Evolutionary conservation across 768 basidiomycete genomes (phyloP).

Genomic region (Piloderma croceum): DNA sequence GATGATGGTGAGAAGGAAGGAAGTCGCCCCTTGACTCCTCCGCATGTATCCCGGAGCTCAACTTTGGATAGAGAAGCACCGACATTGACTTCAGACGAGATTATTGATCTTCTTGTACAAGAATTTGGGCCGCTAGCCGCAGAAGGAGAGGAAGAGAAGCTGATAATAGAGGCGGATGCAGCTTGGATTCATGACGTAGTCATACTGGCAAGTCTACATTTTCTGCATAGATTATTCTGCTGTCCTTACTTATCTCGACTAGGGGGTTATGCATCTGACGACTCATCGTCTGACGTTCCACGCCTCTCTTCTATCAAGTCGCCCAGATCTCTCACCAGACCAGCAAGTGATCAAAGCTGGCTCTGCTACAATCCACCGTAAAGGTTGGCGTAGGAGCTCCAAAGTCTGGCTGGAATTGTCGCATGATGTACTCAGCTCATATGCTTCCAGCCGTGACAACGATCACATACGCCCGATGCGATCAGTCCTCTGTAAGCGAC

Average conservation of each 20-base stretch:
- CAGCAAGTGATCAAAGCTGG: conserved; percentile 44
- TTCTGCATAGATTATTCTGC: no score
- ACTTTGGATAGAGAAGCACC: conserved; percentile 21
- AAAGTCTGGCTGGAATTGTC: conserved; percentile 61
- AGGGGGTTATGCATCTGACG: conserved; percentile 61
- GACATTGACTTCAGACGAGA: conserved; percentile 39
- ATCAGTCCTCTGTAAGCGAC: conserved; percentile 44
- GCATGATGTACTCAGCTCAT: conserved; percentile 54
- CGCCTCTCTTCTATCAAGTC: conserved; percentile 48
- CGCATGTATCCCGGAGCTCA: not conserved
- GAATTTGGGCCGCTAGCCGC: conserved; percentile 53
- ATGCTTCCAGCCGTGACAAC: conserved; percentile 48
- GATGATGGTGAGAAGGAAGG: no score
- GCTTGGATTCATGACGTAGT: conserved; percentile 44
- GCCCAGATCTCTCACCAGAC: conserved; percentile 24
- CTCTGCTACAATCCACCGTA: conserved; percentile 41
- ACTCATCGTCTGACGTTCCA: conserved; percentile 63
- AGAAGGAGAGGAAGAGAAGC: conserved; percentile 40
- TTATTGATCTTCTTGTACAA: conserved; percentile 44
- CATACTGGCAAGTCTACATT: conserved; percentile 37
- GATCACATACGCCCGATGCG: conserved; percentile 50
- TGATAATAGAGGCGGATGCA: conserved; percentile 50
- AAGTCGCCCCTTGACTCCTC: not conserved
- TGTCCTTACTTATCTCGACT: conserved; percentile 1
- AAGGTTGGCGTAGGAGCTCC: conserved; percentile 38